Conservation (phyloP, 768 basidiomycete species). For the Collybia mongolica region DNA sequence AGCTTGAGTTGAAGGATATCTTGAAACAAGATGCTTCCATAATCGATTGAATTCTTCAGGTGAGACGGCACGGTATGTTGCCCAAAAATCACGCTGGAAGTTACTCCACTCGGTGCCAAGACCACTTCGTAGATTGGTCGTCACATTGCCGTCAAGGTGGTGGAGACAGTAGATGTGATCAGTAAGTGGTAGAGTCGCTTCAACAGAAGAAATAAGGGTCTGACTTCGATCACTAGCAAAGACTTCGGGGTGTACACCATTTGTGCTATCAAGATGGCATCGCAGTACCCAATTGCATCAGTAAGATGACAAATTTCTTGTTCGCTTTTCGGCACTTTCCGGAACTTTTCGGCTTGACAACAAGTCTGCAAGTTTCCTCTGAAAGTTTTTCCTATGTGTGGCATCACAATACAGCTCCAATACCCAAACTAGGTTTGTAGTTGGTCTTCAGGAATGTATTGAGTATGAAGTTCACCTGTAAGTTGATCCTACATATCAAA, state of each 20-base stretch:
- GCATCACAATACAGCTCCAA: too few species aligned
- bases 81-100: conserved; percentile 27
- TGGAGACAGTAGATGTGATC: conserved; percentile 27
- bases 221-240: conserved; percentile 20
- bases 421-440: too few species aligned
- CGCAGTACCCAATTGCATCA: conserved; percentile 23
- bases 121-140: conserved; percentile 14
- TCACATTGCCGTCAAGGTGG: conserved; percentile 27
- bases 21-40: conserved; percentile 15
- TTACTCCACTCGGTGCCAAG: conserved; percentile 17
- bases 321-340: too few species aligned
- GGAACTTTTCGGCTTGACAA: too few species aligned
- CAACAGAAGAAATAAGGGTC: conserved; percentile 16
- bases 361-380: too few species aligned
- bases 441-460: too few species aligned
- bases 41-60: conserved; percentile 25
- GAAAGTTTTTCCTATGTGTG: too few species aligned
- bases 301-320: too few species aligned
- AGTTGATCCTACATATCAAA: too few species aligned
- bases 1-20: conserved; percentile 14
- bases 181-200: conserved; percentile 15
- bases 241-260: conserved; percentile 14
- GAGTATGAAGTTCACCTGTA: too few species aligned
- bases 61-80: conserved; percentile 24
- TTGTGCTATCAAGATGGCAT: conserved; percentile 17